Percentiles rank a stretch among this genome's conserved stretches.
phyloP scores from a whole-genome alignment of 2,329 filamentous ascomycete genomes.

The Sphaerostilbella broomeana region DNA sequence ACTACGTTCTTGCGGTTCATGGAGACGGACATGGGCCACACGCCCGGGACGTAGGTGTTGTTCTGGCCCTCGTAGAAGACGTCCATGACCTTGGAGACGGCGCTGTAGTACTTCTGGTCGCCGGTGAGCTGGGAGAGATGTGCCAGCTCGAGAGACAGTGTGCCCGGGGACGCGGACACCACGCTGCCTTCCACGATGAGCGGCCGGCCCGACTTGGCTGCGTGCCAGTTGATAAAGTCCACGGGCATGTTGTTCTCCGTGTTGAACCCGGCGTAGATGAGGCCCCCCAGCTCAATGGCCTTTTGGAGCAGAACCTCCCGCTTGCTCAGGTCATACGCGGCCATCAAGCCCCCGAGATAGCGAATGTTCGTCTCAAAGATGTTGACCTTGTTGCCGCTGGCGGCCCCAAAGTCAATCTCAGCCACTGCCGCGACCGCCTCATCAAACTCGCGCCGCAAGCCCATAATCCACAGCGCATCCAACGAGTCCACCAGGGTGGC shows the following conservation, averaged over 20 bases:
- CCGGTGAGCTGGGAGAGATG: conserved; percentile 66
- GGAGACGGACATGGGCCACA: conserved; percentile 64
- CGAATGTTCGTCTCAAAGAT: conserved; percentile 67
- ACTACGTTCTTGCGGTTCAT: conserved; percentile 42
- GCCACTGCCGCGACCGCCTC: conserved; percentile 53
- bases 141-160: conserved; percentile 66
- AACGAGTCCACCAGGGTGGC: conserved; percentile 61
- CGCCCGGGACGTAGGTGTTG: conserved; percentile 59
- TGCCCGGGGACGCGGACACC: conserved; percentile 48
- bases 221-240: conserved; percentile 40
- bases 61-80: conserved; percentile 60
- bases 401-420: conserved; percentile 54
- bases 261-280: conserved; percentile 61
- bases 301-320: conserved; percentile 52
- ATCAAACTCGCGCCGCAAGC: conserved; percentile 57
- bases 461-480: conserved; percentile 71
- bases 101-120: conserved; percentile 68
- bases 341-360: conserved; percentile 62
- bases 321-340: conserved; percentile 62
- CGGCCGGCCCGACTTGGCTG: conserved; percentile 30
- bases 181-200: conserved; percentile 30
- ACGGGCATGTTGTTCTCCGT: conserved; percentile 61
- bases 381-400: conserved; percentile 44
- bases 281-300: conserved; percentile 55
- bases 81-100: conserved; percentile 60